Evolutionary conservation across 805 yeast genomes (phyloP), one percentile per base, ranked within the genome.

Genomic region (Hanseniaspora guilliermondii): DNA sequence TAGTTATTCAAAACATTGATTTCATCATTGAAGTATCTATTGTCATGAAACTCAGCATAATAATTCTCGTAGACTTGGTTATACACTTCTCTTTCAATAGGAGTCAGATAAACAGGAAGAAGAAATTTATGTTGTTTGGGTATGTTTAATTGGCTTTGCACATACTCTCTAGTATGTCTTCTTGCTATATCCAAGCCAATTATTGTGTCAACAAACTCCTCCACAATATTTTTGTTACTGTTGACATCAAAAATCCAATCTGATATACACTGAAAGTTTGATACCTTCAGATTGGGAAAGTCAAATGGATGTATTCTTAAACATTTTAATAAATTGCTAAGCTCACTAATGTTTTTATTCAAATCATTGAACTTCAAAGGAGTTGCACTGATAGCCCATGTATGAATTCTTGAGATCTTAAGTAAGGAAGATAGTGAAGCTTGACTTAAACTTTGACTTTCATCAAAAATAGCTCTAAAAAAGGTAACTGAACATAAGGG

Each of bases 371-470:
- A 53, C 38, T 36, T 42, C 27, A 88, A 83, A 0, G 97, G 95
- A 0, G 98, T 93, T 6, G 98, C 98, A 0, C 96, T 86, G 0
- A 89, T 96, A 16, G 95, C 97, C 97, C 97, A 93, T 0, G 96
- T 80, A 68, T 93, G 97, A 46, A 79, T 77, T 52, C 96, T 73
- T 4, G 96, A 91, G 25, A 93, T 77, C 37, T 35, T 44, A 3
- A 22, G 17, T 17, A 52, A 12, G 5, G 55, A 44, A 9, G 42
- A 33, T 11, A 52, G 16, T 2, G 55, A 52, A 11, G 49, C n/a
- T 6, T 33, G 37, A 27, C 49, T 44, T 3, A 93, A 84, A 89
- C 89, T 85, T 68, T 93, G 98, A 1, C 87, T 97, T 65, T 93
- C 98, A 69, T 93, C 98, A 38, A 93, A 68, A 0, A 91, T 77